Evolutionary conservation across 352 stramenopile genomes (phyloP).

Genomic region (Phytophthora kernoviae): DNA sequence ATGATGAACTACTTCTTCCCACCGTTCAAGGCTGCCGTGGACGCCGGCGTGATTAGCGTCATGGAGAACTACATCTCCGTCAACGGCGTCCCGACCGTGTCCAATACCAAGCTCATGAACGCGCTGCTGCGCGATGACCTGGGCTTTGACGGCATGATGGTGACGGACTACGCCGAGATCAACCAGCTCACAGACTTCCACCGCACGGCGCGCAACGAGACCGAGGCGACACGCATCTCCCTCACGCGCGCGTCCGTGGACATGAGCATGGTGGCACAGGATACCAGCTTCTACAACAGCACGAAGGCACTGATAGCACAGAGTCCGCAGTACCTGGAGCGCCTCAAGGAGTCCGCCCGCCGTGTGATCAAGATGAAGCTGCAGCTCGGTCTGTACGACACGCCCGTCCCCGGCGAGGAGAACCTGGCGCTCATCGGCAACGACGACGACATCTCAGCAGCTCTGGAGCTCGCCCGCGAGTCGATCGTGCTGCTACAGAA

Average conservation of each 20-base stretch:
- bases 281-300: constrained; percentile 48
- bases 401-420: constrained; percentile 46
- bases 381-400: constrained; percentile 63
- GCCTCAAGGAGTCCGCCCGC: constrained; percentile 54
- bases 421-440: constrained; percentile 45
- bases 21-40: constrained; percentile 67
- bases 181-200: constrained; percentile 73
- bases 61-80: constrained; percentile 93
- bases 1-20: constrained; percentile 77
- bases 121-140: constrained; percentile 77
- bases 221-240: constrained; percentile 59
- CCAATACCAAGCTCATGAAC: constrained; percentile 69
- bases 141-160: constrained; percentile 82
- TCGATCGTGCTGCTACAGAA: constrained; percentile 32
- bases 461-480: constrained; percentile 53
- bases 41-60: constrained; percentile 69
- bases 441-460: constrained; percentile 41
- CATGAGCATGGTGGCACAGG: constrained; percentile 85
- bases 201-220: constrained; percentile 36
- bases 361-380: constrained; percentile 76
- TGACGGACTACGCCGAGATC: constrained; percentile 92
- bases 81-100: constrained; percentile 85
- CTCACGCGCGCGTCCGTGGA: constrained; percentile 80
- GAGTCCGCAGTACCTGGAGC: constrained; percentile 28
- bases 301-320: constrained; percentile 46